Percentiles rank a stretch among this genome's conserved stretches.
Conservation (phyloP, 2,329 filamentous ascomycete species). For the Coleophoma crateriformis region DNA sequence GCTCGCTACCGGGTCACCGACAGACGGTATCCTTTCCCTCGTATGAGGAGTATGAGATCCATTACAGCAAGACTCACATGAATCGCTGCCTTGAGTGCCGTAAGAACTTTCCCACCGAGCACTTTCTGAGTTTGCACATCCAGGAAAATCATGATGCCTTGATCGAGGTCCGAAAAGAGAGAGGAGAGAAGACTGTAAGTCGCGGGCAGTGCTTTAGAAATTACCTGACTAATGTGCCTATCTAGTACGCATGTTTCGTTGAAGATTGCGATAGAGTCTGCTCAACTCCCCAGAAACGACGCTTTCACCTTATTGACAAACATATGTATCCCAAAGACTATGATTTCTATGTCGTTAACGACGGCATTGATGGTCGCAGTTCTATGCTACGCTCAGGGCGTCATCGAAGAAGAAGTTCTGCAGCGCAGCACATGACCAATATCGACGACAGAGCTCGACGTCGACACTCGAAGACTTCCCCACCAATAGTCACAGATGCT, state of each 20-base stretch:
- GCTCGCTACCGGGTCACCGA: conserved; percentile 74
- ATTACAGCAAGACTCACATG: conserved; percentile 75
- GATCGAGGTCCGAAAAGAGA: conserved; percentile 62
- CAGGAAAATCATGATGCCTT: conserved; percentile 88
- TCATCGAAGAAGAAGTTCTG: conserved; percentile 43
- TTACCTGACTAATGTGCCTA: neutral
- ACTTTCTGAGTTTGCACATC: conserved; percentile 78
- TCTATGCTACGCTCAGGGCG: conserved; percentile 67
- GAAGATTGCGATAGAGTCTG: conserved; percentile 84
- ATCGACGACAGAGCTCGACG: conserved; percentile 15
- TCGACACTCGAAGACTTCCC: conserved; percentile 9
- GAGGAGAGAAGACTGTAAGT: conserved; percentile 80
- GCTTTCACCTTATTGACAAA: conserved; percentile 88
- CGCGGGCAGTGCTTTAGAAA: neutral
- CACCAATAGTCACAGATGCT: conserved; percentile 4
- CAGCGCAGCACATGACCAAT: conserved; percentile 22
- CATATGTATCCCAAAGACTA: conserved; percentile 87
- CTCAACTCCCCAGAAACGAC: conserved; percentile 74
- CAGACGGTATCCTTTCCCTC: conserved; percentile 64
- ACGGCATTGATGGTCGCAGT: conserved; percentile 79
- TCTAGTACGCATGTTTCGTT: conserved; percentile 80
- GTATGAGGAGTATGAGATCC: conserved; percentile 78
- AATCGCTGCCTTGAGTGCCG: conserved; percentile 82
- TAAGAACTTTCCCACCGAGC: conserved; percentile 81
- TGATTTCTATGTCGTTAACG: conserved; percentile 80